These are phyloP conservation scores for Aspergillus tamarii DNA, from an alignment of 2,329 filamentous ascomycete species.

Conservation along the genomic window DNA sequence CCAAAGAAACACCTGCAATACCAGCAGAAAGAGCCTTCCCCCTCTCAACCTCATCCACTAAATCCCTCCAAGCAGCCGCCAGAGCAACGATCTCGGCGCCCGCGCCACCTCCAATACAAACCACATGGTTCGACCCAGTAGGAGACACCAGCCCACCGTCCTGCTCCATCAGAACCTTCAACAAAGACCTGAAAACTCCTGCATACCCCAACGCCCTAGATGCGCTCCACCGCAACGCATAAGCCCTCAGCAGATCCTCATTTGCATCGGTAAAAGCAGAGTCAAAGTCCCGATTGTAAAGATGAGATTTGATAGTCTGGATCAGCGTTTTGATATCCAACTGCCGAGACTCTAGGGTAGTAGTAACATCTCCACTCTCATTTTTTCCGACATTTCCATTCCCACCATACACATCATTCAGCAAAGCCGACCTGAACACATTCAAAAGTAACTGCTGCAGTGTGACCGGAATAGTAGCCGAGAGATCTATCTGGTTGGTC, in stretches of 20 bases:
- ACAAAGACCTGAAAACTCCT: slow-evolving; percentile 54
- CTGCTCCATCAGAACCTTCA: slow-evolving; percentile 22
- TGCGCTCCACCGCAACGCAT: slow-evolving; percentile 89
- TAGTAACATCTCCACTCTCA: slow-evolving; percentile 2
- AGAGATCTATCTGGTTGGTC: slow-evolving; percentile 25
- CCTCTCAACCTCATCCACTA: slow-evolving; percentile 24
- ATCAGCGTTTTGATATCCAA: slow-evolving; percentile 57
- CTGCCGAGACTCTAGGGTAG: slow-evolving; percentile 7
- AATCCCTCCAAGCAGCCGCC: slow-evolving; percentile 54
- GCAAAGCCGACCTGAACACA: slow-evolving; percentile 71
- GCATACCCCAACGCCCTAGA: slow-evolving; percentile 81
- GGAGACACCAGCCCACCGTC: background rate
- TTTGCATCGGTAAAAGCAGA: slow-evolving; percentile 69
- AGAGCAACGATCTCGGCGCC: slow-evolving; percentile 70
- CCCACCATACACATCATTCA: slow-evolving; percentile 43
- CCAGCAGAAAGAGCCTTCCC: slow-evolving; percentile 13
- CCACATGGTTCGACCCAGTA: slow-evolving; percentile 37
- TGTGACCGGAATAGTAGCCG: slow-evolving; percentile 49
- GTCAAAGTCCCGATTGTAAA: slow-evolving; percentile 84
- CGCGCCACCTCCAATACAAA: slow-evolving; percentile 67
- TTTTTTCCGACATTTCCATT: background rate
- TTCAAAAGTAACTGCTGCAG: slow-evolving; percentile 73
- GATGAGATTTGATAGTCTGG: slow-evolving; percentile 81
- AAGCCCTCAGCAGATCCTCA: slow-evolving; percentile 73
- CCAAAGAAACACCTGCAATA: slow-evolving; percentile 15